phyloP scores from a whole-genome alignment of 371 early-diverging fungal species.

The Mucor circinelloides region DNA sequence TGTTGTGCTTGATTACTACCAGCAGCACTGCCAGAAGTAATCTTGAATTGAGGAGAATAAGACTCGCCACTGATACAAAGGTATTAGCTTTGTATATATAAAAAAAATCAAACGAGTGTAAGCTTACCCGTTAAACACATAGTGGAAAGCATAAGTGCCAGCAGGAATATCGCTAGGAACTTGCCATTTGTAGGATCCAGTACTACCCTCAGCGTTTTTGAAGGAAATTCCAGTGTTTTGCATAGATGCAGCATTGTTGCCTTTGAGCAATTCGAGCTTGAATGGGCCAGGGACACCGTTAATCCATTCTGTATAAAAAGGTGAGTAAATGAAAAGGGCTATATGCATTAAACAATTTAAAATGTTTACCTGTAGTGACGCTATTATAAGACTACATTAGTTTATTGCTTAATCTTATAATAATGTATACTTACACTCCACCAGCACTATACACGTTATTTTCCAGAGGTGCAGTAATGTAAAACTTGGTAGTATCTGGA shows the following conservation, averaged over 20 bases:
- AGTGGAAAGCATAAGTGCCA: constrained; percentile 1
- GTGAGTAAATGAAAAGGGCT: not conserved
- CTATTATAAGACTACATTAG: not conserved
- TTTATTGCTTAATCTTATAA: not conserved
- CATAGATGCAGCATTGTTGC: not conserved
- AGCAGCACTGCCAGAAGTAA: not conserved
- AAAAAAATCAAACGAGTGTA: not conserved
- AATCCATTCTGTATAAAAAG: not conserved
- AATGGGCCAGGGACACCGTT: not conserved
- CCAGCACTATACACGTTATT: not conserved
- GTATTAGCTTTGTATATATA: not conserved
- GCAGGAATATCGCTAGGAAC: not conserved
- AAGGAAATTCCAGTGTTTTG: not conserved
- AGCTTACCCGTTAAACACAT: not conserved
- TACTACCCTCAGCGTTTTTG: not conserved
- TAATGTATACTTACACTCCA: not conserved
- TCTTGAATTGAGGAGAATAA: not conserved
- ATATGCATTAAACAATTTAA: no score
- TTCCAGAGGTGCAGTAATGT: not conserved
- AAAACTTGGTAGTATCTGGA: not conserved
- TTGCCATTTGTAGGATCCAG: not conserved
- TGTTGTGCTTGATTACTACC: not conserved
- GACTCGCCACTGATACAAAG: not conserved
- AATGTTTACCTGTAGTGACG: not conserved
- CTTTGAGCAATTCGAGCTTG: not conserved